These are phyloP conservation scores for Ophiostoma piceae DNA, from an alignment of 2,329 filamentous ascomycete genomes.

Conservation along the genomic window DNA sequence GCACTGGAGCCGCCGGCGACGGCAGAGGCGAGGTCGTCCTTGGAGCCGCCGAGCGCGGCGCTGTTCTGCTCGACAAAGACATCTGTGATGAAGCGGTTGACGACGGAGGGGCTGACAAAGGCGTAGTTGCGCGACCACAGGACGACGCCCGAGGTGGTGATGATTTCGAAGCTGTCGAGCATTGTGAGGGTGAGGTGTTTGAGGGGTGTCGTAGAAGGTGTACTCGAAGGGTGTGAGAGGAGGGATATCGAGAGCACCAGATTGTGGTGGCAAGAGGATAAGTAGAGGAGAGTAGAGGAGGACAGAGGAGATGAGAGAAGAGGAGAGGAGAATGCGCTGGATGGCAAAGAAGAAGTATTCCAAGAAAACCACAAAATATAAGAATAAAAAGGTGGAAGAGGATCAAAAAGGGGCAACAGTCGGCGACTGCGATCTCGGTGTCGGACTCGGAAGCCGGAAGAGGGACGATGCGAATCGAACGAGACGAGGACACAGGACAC, in stretches of 20 bases:
- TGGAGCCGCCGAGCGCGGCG: conserved; percentile 48
- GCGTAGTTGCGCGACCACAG: conserved; percentile 90
- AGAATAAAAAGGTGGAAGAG: neutral
- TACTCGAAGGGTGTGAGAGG: neutral
- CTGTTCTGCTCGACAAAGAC: conserved; percentile 95
- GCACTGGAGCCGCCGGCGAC: conserved; percentile 45
- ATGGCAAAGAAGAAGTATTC: neutral
- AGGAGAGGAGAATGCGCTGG: conserved; percentile 1
- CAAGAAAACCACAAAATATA: neutral
- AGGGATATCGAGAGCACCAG: neutral
- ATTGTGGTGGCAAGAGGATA: neutral
- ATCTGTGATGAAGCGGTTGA: conserved; percentile 93
- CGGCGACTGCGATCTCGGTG: conserved; percentile 10
- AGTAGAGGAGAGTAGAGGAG: neutral
- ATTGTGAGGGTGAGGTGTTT: conserved; percentile 44
- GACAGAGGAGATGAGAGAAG: neutral
- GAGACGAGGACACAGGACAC: neutral
- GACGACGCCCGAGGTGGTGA: conserved; percentile 93
- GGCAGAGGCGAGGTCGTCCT: conserved; percentile 55
- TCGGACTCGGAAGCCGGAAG: conserved; percentile 10
- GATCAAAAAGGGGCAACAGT: conserved; percentile 7
- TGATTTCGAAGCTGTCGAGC: conserved; percentile 94
- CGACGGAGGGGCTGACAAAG: conserved; percentile 70
- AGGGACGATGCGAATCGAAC: conserved; percentile 10
- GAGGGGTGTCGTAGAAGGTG: neutral